Evolutionary conservation across 768 basidiomycete genomes (phyloP), one percentile per base, ranked within the genome.

Genomic region (Rhizopogon vesiculosus): DNA sequence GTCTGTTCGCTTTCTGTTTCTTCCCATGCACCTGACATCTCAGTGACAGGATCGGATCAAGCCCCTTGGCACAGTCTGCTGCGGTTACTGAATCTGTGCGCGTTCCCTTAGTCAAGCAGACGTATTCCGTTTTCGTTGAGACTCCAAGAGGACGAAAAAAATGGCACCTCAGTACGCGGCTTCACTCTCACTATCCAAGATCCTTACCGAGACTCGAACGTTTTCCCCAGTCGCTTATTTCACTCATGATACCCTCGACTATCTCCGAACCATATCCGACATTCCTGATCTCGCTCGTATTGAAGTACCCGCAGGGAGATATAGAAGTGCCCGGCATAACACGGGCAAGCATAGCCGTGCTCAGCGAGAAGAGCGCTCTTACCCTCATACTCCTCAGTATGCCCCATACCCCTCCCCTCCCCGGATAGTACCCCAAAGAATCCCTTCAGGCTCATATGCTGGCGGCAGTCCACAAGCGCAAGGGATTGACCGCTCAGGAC

Each of bases 121-220:
- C 89, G 0, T 91, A 89, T 65, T 89, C 87, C 7, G 88, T 88
- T 29, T 87, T 78, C 61, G 85, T 89, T 39, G 78, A 86, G n/a
- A 85, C 82, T 2, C 62, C 77, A 18, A 70, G 75, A 54, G 87
- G 87, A n/a, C 79, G 80, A 55, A 77, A 85, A 59, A 91, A 91
- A 62, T 91, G 89, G 89, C 89, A 91, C 61, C 76, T 91, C 33
- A 90, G 89, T 89, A 67, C 51, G 85, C 71, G 13, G 41, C 56
- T 44, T 58, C 61, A 22, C 49, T 53, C 45, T 38, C 39, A 35
- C 42, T 6, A 38, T 38, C 16, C 33, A 19, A 38, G 15, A 18
- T 42, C 16, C 18, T 57, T 25, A 15, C 42, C 42, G 43, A 42
- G 57, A 56, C 31, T 15, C 46, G 13, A 38, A 19, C 12, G 19